Evolutionary conservation across 305 asterid genomes (phyloP).

Genomic region (Striga hermonthica): DNA sequence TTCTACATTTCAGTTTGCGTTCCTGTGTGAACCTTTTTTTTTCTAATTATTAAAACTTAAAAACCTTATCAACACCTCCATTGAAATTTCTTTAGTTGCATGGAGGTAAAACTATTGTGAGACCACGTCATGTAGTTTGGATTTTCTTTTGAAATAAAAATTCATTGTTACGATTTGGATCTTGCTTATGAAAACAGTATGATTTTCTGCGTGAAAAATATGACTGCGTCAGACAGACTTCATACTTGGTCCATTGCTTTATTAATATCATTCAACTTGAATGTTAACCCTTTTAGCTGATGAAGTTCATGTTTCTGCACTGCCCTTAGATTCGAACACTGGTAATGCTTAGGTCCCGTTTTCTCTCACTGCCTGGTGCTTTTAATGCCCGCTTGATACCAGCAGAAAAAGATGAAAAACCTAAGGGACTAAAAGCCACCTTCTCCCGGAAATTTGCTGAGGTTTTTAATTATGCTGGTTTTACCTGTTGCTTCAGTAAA

Average conservation of each 20-base stretch:
- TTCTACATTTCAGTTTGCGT: background rate
- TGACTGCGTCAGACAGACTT: too few species aligned
- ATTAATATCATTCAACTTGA: too few species aligned
- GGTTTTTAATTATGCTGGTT: constrained; percentile 42
- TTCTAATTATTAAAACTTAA: background rate
- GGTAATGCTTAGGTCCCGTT: constrained; percentile 94
- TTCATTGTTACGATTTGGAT: too few species aligned
- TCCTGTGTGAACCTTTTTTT: constrained; percentile 2
- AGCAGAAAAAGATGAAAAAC: constrained; percentile 58
- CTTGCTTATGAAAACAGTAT: too few species aligned
- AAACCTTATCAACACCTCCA: background rate
- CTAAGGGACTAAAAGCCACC: constrained; percentile 74
- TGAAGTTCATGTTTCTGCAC: constrained; percentile 29
- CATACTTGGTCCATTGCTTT: too few species aligned
- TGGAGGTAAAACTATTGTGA: too few species aligned
- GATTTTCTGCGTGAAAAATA: too few species aligned
- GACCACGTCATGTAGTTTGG: too few species aligned
- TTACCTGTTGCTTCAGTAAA: constrained; percentile 7
- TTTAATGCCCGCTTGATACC: constrained; percentile 83
- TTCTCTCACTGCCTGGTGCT: constrained; percentile 86
- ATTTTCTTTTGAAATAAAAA: too few species aligned
- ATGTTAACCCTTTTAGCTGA: constrained; percentile 30
- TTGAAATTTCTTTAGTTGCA: too few species aligned
- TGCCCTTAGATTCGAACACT: constrained; percentile 78
- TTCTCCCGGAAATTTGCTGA: constrained; percentile 74